Base-by-base conservation (phyloP, 495 filamentous ascomycete species). In the Talaromyces borbonicus region DNA sequence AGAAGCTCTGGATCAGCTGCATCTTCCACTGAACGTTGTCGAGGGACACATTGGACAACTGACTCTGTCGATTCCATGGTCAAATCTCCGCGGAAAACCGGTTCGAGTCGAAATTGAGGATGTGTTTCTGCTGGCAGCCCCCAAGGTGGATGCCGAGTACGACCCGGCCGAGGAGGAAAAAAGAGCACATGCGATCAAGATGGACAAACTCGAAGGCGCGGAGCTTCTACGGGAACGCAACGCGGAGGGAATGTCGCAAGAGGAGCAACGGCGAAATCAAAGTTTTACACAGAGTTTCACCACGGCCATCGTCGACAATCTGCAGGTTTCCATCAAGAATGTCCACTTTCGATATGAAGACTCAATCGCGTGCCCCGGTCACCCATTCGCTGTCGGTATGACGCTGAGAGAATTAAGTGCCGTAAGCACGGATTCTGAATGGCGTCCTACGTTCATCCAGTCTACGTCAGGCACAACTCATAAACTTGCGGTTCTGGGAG, bases 271-370 rank as follows among this genome's bases (percentile, higher is more conserved):
- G 57, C 89, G 89, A 58, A 94, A 84, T 56, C 90, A 96, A 66
- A 95, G 85, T 63, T 98, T 98, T 60, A 94, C 90, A 12, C 81
- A 92, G 53, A 96, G 88, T 61, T 65, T 98, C 47, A 79, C 90
- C 26, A 95, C 92, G 18, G 94, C 92, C 52, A 93, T 98, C 54
- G 85, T 97, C 51, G 90, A 98, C 69, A 98, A 98, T 58, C 74
- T 98, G 26, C 92, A 98, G 62, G 84, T 98, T 47, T 93, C 82
- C 18, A 83, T 98, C 60, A 97, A 94, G 73, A 96, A 96, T 58
- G 93, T 98, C 41, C 92, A 98, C 60, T 76, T 98, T 40, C 84
- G 92, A 49, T 98, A 97, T 62, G 92, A 98, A 61, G 92, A 98
- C 60, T 86, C 89, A n/a, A 84, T 97, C 51, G 87, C 90, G 30